phyloP scores from a whole-genome alignment of 352 stramenopile species.

The Paralagenidium karlingii region DNA sequence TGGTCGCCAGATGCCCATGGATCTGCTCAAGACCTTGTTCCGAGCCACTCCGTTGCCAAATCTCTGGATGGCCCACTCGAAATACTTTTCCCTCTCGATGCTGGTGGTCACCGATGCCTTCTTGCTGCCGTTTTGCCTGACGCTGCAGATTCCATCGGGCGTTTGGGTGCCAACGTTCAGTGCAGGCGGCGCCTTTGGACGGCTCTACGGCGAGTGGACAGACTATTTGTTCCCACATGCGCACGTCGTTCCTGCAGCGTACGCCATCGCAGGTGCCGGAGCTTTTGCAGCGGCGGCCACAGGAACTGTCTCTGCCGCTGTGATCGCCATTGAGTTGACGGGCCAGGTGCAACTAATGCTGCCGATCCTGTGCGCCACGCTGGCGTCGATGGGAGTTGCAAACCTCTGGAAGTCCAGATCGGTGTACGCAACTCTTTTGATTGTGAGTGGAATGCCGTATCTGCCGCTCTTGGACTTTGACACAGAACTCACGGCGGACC shows the following conservation, averaged over 20 bases:
- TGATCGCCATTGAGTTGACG: slow-evolving; percentile 83
- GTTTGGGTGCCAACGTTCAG: slow-evolving; percentile 81
- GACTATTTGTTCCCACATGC: slow-evolving; percentile 14
- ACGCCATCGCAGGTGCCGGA: slow-evolving; percentile 65
- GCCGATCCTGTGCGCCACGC: slow-evolving; percentile 59
- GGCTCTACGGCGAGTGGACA: slow-evolving; percentile 60
- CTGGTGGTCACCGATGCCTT: slow-evolving; percentile 38
- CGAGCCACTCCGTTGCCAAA: slow-evolving; percentile 25
- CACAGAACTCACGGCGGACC: slow-evolving; percentile 24
- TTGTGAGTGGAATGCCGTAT: slow-evolving; percentile 67
- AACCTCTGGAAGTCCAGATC: slow-evolving; percentile 60
- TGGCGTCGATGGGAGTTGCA: slow-evolving; percentile 49
- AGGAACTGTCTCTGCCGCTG: slow-evolving; percentile 63
- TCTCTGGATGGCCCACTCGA: slow-evolving; percentile 36
- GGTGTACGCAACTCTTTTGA: slow-evolving; percentile 73
- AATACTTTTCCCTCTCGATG: slow-evolving; percentile 45
- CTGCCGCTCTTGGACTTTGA: slow-evolving; percentile 73
- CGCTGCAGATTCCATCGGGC: slow-evolving; percentile 62
- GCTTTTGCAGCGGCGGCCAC: slow-evolving; percentile 59
- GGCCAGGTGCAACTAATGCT: slow-evolving; percentile 70
- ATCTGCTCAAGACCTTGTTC: slow-evolving; percentile 53
- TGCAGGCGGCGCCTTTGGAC: slow-evolving; percentile 63
- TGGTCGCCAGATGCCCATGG: slow-evolving; percentile 28
- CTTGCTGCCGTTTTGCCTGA: slow-evolving; percentile 71
- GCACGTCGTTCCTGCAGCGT: slow-evolving; percentile 46